phyloP scores from a whole-genome alignment of 805 yeast species.

The Lipomyces kockii region DNA sequence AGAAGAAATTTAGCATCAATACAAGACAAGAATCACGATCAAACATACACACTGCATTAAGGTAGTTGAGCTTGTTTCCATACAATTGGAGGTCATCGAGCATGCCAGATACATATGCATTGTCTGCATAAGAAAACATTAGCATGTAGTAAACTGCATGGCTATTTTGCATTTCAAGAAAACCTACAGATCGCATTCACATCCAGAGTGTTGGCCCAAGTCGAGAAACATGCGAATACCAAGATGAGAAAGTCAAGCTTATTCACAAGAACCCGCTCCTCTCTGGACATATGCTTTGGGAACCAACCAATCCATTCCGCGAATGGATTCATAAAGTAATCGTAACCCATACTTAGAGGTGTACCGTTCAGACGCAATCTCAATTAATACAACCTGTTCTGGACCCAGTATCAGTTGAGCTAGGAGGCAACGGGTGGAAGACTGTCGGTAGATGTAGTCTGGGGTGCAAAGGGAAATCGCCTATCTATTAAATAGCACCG shows the following conservation, averaged over 20 bases:
- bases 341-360: constrained; percentile 20
- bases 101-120: constrained; percentile 53
- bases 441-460: too few species aligned
- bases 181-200: constrained; percentile 28
- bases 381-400: too few species aligned
- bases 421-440: too few species aligned
- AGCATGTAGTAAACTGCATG: neutral
- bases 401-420: too few species aligned
- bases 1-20: neutral
- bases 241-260: constrained; percentile 36
- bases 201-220: constrained; percentile 34
- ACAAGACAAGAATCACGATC: constrained; percentile 15
- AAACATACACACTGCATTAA: constrained; percentile 43
- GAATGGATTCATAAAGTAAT: constrained; percentile 34
- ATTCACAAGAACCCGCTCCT: constrained; percentile 33
- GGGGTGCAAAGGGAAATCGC: too few species aligned
- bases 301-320: constrained; percentile 35
- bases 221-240: constrained; percentile 32
- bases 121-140: constrained; percentile 35
- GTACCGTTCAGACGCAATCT: too few species aligned
- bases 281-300: constrained; percentile 33
- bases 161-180: neutral
- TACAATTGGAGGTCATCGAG: constrained; percentile 42
- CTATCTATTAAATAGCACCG: too few species aligned
- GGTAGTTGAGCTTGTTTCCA: constrained; percentile 40